Conservation (phyloP, 257 asterid species). For the Solanum verrucosum region DNA sequence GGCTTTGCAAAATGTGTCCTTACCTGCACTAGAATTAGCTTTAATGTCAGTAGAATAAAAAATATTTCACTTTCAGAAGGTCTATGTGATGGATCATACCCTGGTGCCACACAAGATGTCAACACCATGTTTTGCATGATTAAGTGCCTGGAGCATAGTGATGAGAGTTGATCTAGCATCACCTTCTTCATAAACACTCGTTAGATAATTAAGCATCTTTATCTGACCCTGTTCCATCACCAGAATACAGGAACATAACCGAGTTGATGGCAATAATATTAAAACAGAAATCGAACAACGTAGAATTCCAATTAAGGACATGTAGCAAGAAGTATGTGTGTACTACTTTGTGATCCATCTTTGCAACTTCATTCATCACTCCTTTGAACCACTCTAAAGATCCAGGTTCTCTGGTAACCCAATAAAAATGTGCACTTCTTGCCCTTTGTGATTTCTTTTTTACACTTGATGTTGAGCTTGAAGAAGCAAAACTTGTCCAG, state of each 20-base stretch:
- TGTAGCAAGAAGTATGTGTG: background rate
- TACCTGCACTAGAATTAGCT: constrained; percentile 38
- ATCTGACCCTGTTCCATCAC: constrained; percentile 61
- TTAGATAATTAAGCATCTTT: constrained; percentile 88
- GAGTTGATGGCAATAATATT: background rate
- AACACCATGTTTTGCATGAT: constrained; percentile 89
- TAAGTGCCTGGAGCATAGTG: constrained; percentile 93
- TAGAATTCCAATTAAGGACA: background rate
- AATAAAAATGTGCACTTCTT: constrained; percentile 65
- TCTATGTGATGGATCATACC: constrained; percentile 29
- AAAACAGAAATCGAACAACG: background rate
- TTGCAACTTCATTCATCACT: constrained; percentile 87
- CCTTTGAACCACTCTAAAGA: constrained; percentile 96
- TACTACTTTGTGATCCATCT: constrained; percentile 74
- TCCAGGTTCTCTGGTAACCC: constrained; percentile 94
- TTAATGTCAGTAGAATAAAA: background rate
- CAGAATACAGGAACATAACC: background rate
- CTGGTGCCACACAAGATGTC: constrained; percentile 89
- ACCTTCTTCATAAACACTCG: constrained; percentile 88
- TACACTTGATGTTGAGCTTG: constrained; percentile 30
- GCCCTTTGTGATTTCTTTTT: constrained; percentile 43
- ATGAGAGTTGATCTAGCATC: constrained; percentile 92
- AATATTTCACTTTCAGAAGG: background rate
- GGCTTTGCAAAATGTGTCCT: constrained; percentile 39
- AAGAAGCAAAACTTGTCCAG: constrained; percentile 52